Base-by-base conservation (phyloP, 164 flowering plant species). In the Tetrastigma voinierianum region DNA sequence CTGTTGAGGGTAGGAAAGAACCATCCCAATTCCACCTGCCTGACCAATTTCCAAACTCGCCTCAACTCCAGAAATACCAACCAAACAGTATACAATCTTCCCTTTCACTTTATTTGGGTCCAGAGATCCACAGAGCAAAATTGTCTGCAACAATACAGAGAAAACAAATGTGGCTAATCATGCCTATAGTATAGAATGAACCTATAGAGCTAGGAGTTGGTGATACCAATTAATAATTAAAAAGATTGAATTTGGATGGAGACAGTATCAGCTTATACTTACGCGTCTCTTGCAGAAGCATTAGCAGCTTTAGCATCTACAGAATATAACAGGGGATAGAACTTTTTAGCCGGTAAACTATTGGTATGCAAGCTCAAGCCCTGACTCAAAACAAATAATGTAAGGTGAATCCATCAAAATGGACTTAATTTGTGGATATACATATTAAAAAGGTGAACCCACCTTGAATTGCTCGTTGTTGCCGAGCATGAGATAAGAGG, bases 1-100 rank as follows among this genome's bases (percentile, higher is more conserved):
- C n/a, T n/a, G n/a, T n/a, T n/a, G n/a, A n/a, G n/a, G n/a, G n/a
- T n/a, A n/a, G n/a, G n/a, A n/a, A n/a, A n/a, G n/a, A n/a, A n/a
- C n/a, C n/a, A n/a, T n/a, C n/a, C 64, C 64, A 1, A 19, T 18
- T 2, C 64, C 65, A 5, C 65, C 65, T 12, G 65, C 65, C 18
- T 48, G 32, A 46, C 53, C 53, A 61, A 61, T 53, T 6, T 21
- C 40, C 10, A 0, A 32, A 4, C 54, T 51, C 54, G 3, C n/a
- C 3, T 51, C 17, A 51, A 51, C 18, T 2, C 3, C n/a, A 51
- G 16, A 16, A 4, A 15, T 9, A 2, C 17, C 17, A 16, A 7
- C 17, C 9, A 51, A 9, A 4, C 54, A 51, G 40, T 32, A 32
- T 32, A 32, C 40, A 3, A 32, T 32, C 40, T 32, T 32, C 40